Evolutionary conservation across 73 alveolate species (phyloP).

Genomic region (Uronychia setigera): DNA sequence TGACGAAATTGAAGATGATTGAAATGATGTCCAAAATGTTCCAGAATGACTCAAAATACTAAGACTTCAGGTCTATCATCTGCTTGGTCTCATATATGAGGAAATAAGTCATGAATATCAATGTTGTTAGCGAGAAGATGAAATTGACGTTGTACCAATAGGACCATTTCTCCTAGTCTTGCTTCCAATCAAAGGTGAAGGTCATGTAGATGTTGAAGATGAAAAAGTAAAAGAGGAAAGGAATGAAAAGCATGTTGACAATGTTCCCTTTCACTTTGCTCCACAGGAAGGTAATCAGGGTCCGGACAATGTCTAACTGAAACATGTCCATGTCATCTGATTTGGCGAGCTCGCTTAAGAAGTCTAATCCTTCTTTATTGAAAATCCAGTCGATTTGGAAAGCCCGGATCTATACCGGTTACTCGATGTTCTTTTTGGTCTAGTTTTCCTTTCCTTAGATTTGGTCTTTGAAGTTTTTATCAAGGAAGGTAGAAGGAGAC

Average conservation of each 20-base stretch:
- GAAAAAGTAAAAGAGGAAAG: constrained; percentile 4
- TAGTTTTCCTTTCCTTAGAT: background rate
- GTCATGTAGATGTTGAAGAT: constrained; percentile 3
- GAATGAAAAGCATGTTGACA: background rate
- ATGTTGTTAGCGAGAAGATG: background rate
- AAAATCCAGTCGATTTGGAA: constrained; percentile 22
- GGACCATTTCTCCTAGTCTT: background rate
- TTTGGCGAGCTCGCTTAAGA: background rate
- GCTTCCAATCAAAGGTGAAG: background rate
- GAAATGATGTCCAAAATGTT: constrained; percentile 19
- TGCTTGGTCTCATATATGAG: background rate
- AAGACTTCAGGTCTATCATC: background rate
- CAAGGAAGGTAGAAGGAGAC: background rate
- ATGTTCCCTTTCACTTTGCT: background rate
- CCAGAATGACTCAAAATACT: constrained; percentile 15
- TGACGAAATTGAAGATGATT: background rate
- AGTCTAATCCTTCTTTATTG: background rate
- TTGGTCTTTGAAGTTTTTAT: background rate
- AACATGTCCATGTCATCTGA: constrained; percentile 5
- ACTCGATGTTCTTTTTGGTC: background rate
- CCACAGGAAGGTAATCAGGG: constrained; percentile 14
- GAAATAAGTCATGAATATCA: background rate
- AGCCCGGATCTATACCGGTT: constrained; percentile 10
- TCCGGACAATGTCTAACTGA: background rate
- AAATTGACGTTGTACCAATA: background rate